Percentiles rank a stretch among this genome's conserved stretches.
These are phyloP conservation scores for Meripilus lineatus DNA, from an alignment of 1,284 basidiomycete species.

Conservation along the genomic window DNA sequence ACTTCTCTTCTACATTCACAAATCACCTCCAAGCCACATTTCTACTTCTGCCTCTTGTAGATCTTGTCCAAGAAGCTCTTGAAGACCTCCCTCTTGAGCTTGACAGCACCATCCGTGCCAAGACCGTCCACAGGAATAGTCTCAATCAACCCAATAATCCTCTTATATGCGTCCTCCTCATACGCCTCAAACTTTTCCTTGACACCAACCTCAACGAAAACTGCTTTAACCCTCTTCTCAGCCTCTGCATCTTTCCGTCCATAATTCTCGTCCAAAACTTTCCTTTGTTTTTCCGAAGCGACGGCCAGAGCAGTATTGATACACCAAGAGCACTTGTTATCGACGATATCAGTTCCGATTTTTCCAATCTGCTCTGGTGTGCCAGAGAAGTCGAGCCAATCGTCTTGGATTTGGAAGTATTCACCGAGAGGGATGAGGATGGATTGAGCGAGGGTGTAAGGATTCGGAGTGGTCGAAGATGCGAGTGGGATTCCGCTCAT, in stretches of 20 bases:
- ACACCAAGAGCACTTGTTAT: conserved; percentile 99
- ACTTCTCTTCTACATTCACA: no score
- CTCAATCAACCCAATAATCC: conserved; percentile 64
- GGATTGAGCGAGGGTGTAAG: conserved; percentile 77
- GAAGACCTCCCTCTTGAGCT: conserved; percentile 80
- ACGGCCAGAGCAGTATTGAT: conserved; percentile 83
- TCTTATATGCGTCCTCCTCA: conserved; percentile 72
- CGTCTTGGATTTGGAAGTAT: conserved; percentile 99
- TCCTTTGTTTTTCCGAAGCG: conserved; percentile 51
- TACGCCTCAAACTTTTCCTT: conserved; percentile 69
- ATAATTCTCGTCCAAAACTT: conserved; percentile 76
- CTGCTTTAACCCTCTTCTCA: conserved; percentile 69
- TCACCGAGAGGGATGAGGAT: conserved; percentile 94
- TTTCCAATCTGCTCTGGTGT: conserved; percentile 94
- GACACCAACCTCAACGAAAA: conserved; percentile 75
- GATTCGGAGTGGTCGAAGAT: conserved; percentile 32
- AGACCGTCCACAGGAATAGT: conserved; percentile 54
- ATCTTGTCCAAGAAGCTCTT: conserved; percentile 86
- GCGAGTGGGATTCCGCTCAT: conserved; percentile 67
- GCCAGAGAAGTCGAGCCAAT: conserved; percentile 92
- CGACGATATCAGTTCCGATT: conserved; percentile 96
- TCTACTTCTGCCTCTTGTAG: conserved; percentile 83
- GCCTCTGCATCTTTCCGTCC: conserved; percentile 71
- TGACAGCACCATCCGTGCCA: conserved; percentile 31
- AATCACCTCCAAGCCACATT: no score